Conservation (phyloP, 495 filamentous ascomycete species). For the Tuber calosporum region DNA sequence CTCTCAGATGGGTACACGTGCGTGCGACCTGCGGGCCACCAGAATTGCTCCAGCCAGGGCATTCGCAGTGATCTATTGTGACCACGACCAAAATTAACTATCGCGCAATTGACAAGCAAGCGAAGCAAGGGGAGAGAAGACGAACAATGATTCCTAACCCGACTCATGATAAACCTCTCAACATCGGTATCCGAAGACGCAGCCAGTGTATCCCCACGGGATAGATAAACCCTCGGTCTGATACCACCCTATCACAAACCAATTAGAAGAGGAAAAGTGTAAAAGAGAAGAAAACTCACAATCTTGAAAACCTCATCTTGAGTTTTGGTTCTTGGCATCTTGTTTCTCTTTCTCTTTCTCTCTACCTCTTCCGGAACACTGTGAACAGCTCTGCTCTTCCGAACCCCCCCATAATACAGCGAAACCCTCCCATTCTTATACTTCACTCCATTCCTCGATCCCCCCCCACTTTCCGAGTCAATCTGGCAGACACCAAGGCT, state of each 20-base stretch:
- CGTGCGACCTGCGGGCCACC: slow-evolving; percentile 16
- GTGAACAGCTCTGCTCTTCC: not conserved
- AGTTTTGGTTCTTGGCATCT: slow-evolving; percentile 20
- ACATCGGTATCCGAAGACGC: slow-evolving; percentile 30
- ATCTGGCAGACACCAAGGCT: no score
- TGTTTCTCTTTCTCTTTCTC: not conserved
- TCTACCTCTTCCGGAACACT: not conserved
- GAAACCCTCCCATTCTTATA: slow-evolving; percentile 2
- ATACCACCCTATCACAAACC: slow-evolving; percentile 16
- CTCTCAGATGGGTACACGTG: slow-evolving; percentile 35
- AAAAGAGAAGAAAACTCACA: slow-evolving; percentile 14
- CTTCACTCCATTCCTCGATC: not conserved
- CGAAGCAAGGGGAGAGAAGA: slow-evolving; percentile 1
- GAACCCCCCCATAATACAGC: not conserved
- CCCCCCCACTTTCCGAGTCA: not conserved
- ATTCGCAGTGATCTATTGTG: slow-evolving; percentile 25
- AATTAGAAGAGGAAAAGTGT: not conserved
- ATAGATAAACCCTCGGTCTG: slow-evolving; percentile 25
- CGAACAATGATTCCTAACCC: slow-evolving; percentile 28
- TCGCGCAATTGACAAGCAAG: not conserved
- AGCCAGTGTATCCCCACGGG: slow-evolving; percentile 17
- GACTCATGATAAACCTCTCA: slow-evolving; percentile 24
- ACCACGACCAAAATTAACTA: slow-evolving; percentile 4
- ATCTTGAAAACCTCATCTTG: slow-evolving; percentile 20
- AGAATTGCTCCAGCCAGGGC: slow-evolving; percentile 14